Conservation (phyloP, 768 basidiomycete species). For the Tulasnella sp. region DNA sequence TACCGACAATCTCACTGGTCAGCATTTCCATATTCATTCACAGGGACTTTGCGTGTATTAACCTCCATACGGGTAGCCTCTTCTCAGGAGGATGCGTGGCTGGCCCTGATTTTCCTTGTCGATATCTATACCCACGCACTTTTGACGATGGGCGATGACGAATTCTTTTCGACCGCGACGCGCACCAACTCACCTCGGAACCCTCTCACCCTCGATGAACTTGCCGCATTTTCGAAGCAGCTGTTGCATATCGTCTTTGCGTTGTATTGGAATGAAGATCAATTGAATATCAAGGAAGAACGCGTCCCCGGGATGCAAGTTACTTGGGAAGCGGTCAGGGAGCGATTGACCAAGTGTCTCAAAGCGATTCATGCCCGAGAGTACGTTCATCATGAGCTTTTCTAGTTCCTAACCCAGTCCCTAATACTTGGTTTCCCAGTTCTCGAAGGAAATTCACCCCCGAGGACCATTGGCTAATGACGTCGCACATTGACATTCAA, state of each 20-base stretch:
- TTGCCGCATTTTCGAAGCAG: slow-evolving; percentile 59
- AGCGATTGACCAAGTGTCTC: slow-evolving; percentile 64
- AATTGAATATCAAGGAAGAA: slow-evolving; percentile 30
- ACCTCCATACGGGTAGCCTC: slow-evolving; percentile 30
- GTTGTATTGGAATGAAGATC: slow-evolving; percentile 54
- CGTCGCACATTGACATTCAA: slow-evolving; percentile 41
- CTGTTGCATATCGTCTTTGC: slow-evolving; percentile 75
- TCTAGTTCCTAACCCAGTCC: neutral
- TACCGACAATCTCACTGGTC: slow-evolving; percentile 24
- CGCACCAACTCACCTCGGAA: slow-evolving; percentile 30
- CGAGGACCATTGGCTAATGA: slow-evolving; percentile 69
- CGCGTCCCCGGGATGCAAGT: slow-evolving; percentile 34
- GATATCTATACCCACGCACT: slow-evolving; percentile 77
- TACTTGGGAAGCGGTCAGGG: slow-evolving; percentile 58
- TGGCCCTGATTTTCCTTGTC: slow-evolving; percentile 60
- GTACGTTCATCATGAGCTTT: slow-evolving; percentile 38
- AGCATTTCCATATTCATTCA: neutral
- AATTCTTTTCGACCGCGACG: slow-evolving; percentile 56
- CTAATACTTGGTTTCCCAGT: slow-evolving; percentile 31
- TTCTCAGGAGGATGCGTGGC: slow-evolving; percentile 39
- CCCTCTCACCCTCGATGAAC: slow-evolving; percentile 71
- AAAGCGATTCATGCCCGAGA: slow-evolving; percentile 79
- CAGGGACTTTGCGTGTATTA: neutral
- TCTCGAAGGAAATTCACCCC: slow-evolving; percentile 77
- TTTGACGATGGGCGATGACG: slow-evolving; percentile 90